phyloP scores from a whole-genome alignment of 495 filamentous ascomycete genomes.

The Aspergillus panamensis region DNA sequence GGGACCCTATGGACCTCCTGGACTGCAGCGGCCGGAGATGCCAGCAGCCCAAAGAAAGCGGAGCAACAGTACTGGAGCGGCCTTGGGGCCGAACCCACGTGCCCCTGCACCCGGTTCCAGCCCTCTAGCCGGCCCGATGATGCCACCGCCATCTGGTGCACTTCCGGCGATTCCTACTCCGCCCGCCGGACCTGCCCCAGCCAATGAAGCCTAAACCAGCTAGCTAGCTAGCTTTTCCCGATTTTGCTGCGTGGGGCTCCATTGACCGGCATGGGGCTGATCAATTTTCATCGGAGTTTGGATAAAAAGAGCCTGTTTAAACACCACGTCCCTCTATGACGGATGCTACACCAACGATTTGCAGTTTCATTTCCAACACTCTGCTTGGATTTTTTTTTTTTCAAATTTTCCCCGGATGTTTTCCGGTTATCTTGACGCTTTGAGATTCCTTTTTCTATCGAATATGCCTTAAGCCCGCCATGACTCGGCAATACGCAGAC shows the following conservation, averaged over 20 bases:
- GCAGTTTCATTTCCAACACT: not conserved
- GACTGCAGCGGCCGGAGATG: constrained; percentile 44
- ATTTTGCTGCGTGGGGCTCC: constrained; percentile 1
- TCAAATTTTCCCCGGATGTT: not conserved
- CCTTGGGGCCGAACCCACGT: constrained; percentile 40
- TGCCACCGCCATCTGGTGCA: constrained; percentile 32
- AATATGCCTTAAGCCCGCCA: not conserved
- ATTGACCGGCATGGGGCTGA: constrained; percentile 5
- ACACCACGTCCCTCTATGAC: constrained; percentile 26
- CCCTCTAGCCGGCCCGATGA: constrained; percentile 42
- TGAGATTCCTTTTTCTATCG: not conserved
- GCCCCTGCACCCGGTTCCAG: constrained; percentile 56
- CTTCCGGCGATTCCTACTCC: constrained; percentile 33
- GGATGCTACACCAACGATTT: too few relatives aligned
- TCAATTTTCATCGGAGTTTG: constrained; percentile 2
- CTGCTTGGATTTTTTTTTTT: not conserved
- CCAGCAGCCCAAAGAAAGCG: constrained; percentile 41
- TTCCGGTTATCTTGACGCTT: not conserved
- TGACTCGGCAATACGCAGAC: not conserved
- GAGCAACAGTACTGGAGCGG: constrained; percentile 51
- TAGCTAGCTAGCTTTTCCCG: not conserved
- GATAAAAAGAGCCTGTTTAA: constrained; percentile 11
- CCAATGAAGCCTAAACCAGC: not conserved
- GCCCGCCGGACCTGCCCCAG: constrained; percentile 4
- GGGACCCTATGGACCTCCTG: constrained; percentile 45